phyloP scores from a whole-genome alignment of 768 basidiomycete genomes.

The Mycena vulgaris region DNA sequence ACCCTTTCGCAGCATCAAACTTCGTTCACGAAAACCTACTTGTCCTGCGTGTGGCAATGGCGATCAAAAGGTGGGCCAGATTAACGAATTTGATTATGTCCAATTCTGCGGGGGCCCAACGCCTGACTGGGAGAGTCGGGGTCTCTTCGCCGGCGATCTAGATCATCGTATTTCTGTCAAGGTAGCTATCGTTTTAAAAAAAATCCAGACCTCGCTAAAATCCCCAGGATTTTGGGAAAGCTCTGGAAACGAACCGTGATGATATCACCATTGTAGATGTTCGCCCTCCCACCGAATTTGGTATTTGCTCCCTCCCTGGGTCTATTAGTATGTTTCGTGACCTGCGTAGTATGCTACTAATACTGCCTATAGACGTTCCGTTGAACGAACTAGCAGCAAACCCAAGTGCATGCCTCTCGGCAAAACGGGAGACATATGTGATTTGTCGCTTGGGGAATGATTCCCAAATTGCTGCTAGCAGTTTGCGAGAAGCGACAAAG shows the following conservation, averaged over 20 bases:
- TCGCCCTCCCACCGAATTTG: slow-evolving; percentile 83
- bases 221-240: slow-evolving; percentile 42
- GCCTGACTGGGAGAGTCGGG: slow-evolving; percentile 76
- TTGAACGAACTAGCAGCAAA: slow-evolving; percentile 74
- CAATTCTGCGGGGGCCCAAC: slow-evolving; percentile 86
- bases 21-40: slow-evolving; percentile 77
- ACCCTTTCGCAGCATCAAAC: slow-evolving; percentile 86
- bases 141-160: slow-evolving; percentile 59
- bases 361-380: slow-evolving; percentile 75
- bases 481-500: slow-evolving; percentile 59
- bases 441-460: slow-evolving; percentile 95
- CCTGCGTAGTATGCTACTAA: slow-evolving; percentile 12
- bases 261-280: slow-evolving; percentile 79
- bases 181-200: slow-evolving; percentile 47
- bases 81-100: slow-evolving; percentile 82
- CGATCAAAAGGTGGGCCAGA: slow-evolving; percentile 58
- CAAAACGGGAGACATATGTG: slow-evolving; percentile 62
- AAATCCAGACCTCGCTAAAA: not conserved
- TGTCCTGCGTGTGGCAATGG: slow-evolving; percentile 84
- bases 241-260: slow-evolving; percentile 27
- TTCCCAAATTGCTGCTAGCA: slow-evolving; percentile 88
- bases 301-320: slow-evolving; percentile 84
- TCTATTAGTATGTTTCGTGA: slow-evolving; percentile 73
- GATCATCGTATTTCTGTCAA: slow-evolving; percentile 60
- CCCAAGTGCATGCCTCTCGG: slow-evolving; percentile 63